Conservation (phyloP, 2,329 filamentous ascomycete species). For the Pestalotiopsis sp. region DNA sequence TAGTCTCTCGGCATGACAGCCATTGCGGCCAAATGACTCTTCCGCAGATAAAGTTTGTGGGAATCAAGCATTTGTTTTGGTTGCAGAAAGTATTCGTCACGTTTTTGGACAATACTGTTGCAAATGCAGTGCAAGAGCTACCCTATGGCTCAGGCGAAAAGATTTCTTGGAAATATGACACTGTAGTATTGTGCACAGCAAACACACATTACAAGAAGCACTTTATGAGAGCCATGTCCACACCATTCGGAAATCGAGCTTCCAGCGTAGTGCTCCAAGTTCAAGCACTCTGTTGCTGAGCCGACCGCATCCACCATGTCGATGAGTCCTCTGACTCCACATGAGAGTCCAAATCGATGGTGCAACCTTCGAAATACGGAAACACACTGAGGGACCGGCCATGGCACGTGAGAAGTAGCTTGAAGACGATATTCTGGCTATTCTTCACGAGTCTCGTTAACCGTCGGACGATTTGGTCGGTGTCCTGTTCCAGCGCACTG, state of each 20-base stretch:
- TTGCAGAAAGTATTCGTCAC: too few species aligned
- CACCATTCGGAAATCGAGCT: too few species aligned
- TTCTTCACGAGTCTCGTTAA: constrained; percentile 11
- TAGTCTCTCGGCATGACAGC: too few species aligned
- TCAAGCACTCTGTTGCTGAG: not conserved
- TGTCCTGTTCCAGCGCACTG: constrained; percentile 9
- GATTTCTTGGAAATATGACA: too few species aligned
- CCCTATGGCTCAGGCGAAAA: too few species aligned
- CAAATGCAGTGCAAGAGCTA: too few species aligned
- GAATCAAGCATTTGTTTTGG: too few species aligned
- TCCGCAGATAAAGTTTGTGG: too few species aligned
- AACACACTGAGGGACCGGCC: constrained; percentile 15
- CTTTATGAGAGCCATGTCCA: too few species aligned
- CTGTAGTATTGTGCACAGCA: not conserved
- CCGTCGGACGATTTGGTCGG: constrained; percentile 13
- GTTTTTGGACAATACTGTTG: too few species aligned
- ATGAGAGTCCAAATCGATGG: constrained; percentile 16
- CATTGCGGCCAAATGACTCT: too few species aligned
- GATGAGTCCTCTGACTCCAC: constrained; percentile 17
- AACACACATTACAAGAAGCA: not conserved
- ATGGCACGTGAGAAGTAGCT: constrained; percentile 19
- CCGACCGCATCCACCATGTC: constrained; percentile 16
- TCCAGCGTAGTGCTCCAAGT: not conserved
- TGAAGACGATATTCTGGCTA: constrained; percentile 18
- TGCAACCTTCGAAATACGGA: constrained; percentile 17